These are phyloP conservation scores for Zygosaccharomyces gambellarensis DNA, from an alignment of 805 yeast species.

Conservation along the genomic window DNA sequence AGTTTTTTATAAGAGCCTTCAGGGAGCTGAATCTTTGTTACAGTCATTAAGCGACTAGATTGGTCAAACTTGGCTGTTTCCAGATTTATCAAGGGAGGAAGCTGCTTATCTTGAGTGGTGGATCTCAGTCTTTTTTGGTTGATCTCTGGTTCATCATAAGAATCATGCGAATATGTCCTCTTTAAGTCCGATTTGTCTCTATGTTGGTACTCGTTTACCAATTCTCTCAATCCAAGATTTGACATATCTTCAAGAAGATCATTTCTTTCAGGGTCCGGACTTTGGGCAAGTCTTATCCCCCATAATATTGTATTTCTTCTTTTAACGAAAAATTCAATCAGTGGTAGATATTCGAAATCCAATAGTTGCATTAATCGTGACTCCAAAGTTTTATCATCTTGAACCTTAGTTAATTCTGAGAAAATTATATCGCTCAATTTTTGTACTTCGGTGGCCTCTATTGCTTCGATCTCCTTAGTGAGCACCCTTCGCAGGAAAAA, in stretches of 20 bases:
- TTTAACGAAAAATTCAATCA: conserved; percentile 45
- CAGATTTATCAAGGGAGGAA: conserved; percentile 49
- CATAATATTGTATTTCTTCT: conserved; percentile 52
- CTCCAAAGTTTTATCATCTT: conserved; percentile 45
- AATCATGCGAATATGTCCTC: conserved; percentile 5
- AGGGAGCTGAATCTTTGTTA: conserved; percentile 68
- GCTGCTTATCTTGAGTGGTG: conserved; percentile 24
- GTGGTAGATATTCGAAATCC: conserved; percentile 46
- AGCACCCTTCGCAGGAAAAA: conserved; percentile 54
- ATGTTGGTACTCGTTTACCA: conserved; percentile 42
- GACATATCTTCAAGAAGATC: conserved; percentile 42
- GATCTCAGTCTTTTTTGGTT: conserved; percentile 20
- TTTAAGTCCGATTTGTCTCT: conserved; percentile 2
- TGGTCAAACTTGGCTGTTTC: conserved; percentile 62
- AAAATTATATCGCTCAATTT: conserved; percentile 40
- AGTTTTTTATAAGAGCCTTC: conserved; percentile 75
- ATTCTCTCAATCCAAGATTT: conserved; percentile 36
- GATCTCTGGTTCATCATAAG: conserved; percentile 8
- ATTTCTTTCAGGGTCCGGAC: conserved; percentile 37
- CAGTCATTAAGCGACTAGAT: conserved; percentile 64
- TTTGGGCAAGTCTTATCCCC: conserved; percentile 45
- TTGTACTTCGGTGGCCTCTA: conserved; percentile 40
- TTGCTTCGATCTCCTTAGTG: conserved; percentile 30
- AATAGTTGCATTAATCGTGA: conserved; percentile 49
- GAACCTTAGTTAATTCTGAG: conserved; percentile 36